Evolutionary conservation across 1,284 basidiomycete species (phyloP).

Genomic region (Anthracocystis walkeri): DNA sequence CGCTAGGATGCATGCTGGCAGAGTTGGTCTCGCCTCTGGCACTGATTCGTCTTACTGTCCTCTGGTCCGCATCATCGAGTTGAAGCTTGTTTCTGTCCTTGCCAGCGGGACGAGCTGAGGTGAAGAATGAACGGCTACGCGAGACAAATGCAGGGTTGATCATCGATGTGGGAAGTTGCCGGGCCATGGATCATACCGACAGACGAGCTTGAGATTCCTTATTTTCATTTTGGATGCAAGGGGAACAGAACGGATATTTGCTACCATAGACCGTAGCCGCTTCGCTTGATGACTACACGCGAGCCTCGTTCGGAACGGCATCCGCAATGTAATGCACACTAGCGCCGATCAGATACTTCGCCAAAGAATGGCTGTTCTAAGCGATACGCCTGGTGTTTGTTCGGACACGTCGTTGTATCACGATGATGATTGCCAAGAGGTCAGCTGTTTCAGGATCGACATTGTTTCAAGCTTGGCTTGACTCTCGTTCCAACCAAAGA

Average conservation of each 20-base stretch:
- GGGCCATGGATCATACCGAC: not conserved
- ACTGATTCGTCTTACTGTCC: too few relatives aligned
- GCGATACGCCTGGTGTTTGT: constrained; percentile 12
- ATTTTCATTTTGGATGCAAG: constrained; percentile 39
- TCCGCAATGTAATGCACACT: not conserved
- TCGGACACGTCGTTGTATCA: not conserved
- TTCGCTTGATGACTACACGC: not conserved
- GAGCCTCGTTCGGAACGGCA: not conserved
- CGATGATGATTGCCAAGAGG: constrained; percentile 6
- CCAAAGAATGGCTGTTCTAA: not conserved
- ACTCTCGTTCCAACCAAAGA: too few relatives aligned
- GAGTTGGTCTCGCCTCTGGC: too few relatives aligned
- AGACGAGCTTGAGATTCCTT: not conserved
- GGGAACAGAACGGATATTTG: constrained; percentile 11
- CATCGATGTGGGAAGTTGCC: not conserved
- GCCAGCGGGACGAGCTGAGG: constrained; percentile 5
- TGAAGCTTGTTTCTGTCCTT: not conserved
- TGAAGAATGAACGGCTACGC: not conserved
- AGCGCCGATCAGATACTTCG: not conserved
- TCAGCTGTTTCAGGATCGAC: not conserved
- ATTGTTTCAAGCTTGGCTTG: not conserved
- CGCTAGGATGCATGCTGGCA: not conserved
- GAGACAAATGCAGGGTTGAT: constrained; percentile 2
- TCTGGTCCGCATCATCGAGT: too few relatives aligned
- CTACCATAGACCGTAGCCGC: not conserved